phyloP scores from a whole-genome alignment of 2,329 filamentous ascomycete genomes.

The Aspergillus intermedius region DNA sequence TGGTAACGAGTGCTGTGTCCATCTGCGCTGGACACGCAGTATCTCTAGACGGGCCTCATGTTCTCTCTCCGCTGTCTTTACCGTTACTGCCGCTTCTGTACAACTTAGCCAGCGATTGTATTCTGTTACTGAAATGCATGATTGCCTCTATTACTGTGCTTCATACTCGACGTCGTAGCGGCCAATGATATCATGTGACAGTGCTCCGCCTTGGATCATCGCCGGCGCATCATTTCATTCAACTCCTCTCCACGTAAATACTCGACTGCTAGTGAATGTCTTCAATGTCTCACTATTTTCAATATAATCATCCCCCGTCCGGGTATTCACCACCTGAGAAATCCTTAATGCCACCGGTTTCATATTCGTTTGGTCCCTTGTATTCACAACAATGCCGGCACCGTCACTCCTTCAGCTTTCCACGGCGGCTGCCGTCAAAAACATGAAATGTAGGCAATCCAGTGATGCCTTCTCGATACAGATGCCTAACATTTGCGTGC shows the following conservation, averaged over 20 bases:
- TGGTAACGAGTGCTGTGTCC: too few species aligned
- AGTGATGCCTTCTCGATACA: neutral
- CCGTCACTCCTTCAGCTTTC: slow-evolving; percentile 31
- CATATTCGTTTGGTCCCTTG: slow-evolving; percentile 10
- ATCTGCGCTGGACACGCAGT: too few species aligned
- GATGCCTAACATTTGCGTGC: slow-evolving; percentile 2
- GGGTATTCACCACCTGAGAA: slow-evolving; percentile 1
- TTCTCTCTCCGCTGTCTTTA: too few species aligned
- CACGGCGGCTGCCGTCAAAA: slow-evolving; percentile 30
- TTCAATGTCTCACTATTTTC: neutral
- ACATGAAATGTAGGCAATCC: slow-evolving; percentile 28
- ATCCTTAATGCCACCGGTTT: slow-evolving; percentile 11
- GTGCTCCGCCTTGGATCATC: slow-evolving; percentile 5
- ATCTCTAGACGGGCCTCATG: too few species aligned
- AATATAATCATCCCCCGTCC: neutral
- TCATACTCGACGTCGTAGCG: slow-evolving; percentile 9
- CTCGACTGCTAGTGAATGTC: neutral
- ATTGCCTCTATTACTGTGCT: too few species aligned
- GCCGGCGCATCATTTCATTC: slow-evolving; percentile 3
- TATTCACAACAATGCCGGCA: slow-evolving; percentile 23
- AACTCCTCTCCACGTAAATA: neutral
- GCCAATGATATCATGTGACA: slow-evolving; percentile 16
- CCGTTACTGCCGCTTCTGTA: too few species aligned
- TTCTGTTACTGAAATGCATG: too few species aligned
- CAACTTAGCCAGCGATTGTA: too few species aligned